Evolutionary conservation across 768 basidiomycete species (phyloP), one percentile per base, ranked within the genome.

Genomic region (Tylopilus intermedius): DNA sequence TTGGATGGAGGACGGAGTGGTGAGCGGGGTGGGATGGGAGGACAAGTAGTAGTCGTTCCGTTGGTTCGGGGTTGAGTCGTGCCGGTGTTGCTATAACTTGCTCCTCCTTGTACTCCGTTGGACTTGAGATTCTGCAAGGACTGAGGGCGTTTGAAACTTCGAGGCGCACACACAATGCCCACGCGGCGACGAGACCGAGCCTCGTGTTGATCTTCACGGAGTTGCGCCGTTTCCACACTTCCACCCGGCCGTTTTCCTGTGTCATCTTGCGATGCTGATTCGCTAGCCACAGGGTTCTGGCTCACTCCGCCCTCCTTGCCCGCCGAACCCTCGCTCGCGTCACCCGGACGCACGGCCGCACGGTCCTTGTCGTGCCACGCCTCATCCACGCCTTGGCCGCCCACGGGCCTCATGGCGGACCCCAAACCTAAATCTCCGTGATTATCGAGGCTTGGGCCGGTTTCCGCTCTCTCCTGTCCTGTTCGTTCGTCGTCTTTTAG

Each of bases 151-250:
- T 66, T 67, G 70, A 65, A 71, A 58, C 67, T 60, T 58, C 61
- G 60, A 54, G 69, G 70, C 49, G 68, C 66, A 62, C 62, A 63
- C 55, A 71, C 65, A 50, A 68, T 63, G 51, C 69, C 68, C 77
- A 77, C 72, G 76, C 74, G 77, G 73, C 63, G 63, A 51, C 43
- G 51, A 51, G 73, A 72, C 67, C 71, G 76, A 74, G 76, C 58
- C 63, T 55, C 60, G 47, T 60, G 65, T 59, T 65, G 62, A 55
- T 61, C 56, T 51, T 55, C 53, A 52, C 54, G 58, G 60, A 49
- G 18, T 21, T 24, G 44, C 22, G 29, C 53, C 50, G 58, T 55
- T 56, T 60, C 63, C 58, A 58, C 56, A 21, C 55, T 54, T 51
- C 52, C 63, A 49, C 40, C 51, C 45, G 49, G 53, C 47, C 30